Conservation (phyloP, 2,329 filamentous ascomycete species). For the Talaromyces amestolkiae region DNA sequence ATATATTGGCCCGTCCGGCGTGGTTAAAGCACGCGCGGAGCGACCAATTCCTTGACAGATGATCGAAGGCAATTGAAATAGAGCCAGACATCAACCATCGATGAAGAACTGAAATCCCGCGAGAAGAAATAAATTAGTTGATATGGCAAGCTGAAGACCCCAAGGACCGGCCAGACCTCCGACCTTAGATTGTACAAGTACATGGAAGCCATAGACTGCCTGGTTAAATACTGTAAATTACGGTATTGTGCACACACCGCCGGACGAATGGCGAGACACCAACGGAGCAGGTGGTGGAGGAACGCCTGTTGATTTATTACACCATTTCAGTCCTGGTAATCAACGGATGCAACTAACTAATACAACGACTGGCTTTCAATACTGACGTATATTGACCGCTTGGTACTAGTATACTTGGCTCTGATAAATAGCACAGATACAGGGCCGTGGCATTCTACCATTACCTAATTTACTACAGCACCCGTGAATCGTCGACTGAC, state of each 20-base stretch:
- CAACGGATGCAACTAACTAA: background rate
- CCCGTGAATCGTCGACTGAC: background rate
- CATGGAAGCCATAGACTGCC: background rate
- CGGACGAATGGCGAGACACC: conserved; percentile 20
- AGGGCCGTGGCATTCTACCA: background rate
- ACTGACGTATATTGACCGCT: background rate
- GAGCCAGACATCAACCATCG: background rate
- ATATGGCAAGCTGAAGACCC: background rate
- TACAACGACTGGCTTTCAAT: background rate
- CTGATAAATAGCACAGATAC: background rate
- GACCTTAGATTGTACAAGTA: background rate
- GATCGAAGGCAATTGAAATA: background rate
- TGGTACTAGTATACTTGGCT: background rate
- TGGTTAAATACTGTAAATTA: conserved; percentile 6
- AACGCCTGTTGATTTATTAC: conserved; percentile 17
- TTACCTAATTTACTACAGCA: background rate
- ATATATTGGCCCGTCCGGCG: background rate
- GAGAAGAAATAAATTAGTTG: background rate
- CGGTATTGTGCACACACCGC: background rate
- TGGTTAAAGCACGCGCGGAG: background rate
- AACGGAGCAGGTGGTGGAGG: conserved; percentile 20
- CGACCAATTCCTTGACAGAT: background rate
- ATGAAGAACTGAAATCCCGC: background rate
- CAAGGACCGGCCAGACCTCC: background rate
- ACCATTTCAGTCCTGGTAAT: background rate